Evolutionary conservation across 805 yeast genomes (phyloP).

Genomic region (Schwanniomyces pseudopolymorphus): DNA sequence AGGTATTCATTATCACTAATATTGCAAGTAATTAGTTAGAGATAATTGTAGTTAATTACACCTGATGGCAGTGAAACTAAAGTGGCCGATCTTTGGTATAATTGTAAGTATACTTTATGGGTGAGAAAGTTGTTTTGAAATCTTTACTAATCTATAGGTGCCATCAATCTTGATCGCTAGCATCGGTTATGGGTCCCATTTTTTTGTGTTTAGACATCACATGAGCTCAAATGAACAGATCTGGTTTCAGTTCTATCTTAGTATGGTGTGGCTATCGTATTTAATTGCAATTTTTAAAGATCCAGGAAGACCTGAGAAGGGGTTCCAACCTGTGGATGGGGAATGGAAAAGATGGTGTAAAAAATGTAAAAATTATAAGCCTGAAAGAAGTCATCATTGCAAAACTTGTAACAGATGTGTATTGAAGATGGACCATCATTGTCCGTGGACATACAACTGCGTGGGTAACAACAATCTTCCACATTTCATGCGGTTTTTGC

Average conservation of each 20-base stretch:
- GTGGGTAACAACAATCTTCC: constrained; percentile 80
- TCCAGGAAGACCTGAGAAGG: constrained; percentile 69
- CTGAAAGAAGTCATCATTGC: constrained; percentile 86
- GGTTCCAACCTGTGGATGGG: constrained; percentile 41
- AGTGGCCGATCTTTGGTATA: constrained; percentile 52
- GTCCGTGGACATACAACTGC: constrained; percentile 92
- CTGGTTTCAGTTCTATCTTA: constrained; percentile 45
- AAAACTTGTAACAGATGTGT: constrained; percentile 73
- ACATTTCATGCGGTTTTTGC: constrained; percentile 73
- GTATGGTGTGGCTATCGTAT: constrained; percentile 75
- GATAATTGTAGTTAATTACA: background rate
- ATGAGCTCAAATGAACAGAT: constrained; percentile 40
- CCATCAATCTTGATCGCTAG: constrained; percentile 59
- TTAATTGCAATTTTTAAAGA: constrained; percentile 58
- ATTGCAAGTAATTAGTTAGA: background rate
- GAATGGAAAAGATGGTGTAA: constrained; percentile 71
- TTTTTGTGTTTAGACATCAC: constrained; percentile 49
- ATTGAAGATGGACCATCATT: constrained; percentile 90
- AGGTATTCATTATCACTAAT: background rate
- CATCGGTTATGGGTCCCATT: constrained; percentile 64
- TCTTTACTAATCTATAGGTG: constrained; percentile 42
- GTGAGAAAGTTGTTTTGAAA: background rate
- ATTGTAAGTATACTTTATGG: constrained; percentile 23
- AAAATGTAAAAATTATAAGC: constrained; percentile 72
- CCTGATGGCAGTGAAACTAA: constrained; percentile 36